Evolutionary conservation across 345 rosid species (phyloP).

Genomic region (Salix viminalis): DNA sequence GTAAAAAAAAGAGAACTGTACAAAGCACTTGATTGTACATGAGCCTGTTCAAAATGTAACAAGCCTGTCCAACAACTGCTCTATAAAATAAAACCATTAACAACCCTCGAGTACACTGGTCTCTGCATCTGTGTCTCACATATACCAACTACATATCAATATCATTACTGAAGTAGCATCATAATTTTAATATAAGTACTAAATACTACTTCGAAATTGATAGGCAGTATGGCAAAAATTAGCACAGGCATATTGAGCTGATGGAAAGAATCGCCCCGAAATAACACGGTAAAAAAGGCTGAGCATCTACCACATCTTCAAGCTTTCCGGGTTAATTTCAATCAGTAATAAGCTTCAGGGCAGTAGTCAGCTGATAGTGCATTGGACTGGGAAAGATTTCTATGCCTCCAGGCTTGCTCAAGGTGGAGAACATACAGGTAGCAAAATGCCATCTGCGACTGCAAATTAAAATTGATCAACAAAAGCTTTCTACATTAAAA

Average conservation of each 20-base stretch:
- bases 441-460: not conserved
- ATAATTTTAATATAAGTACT: not conserved
- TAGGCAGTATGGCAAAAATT: not conserved
- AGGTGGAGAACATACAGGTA: not conserved
- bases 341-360: not conserved
- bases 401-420: not conserved
- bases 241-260: not conserved
- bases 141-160: not conserved
- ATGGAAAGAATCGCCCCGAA: not conserved
- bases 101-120: not conserved
- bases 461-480: not conserved
- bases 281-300: not conserved
- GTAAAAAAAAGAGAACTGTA: not conserved
- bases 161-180: not conserved
- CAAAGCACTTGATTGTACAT: not conserved
- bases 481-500: not conserved
- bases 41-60: not conserved
- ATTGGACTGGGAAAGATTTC: not conserved
- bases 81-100: not conserved
- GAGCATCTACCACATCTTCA: not conserved
- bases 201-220: constrained; percentile 2
- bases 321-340: not conserved
- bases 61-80: not conserved
- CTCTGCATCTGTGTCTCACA: constrained; percentile 4
- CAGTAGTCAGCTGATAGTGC: not conserved